Percentiles rank a stretch among this genome's conserved stretches.
These are phyloP conservation scores for Neofusicoccum umdonicola DNA, from an alignment of 2,329 filamentous ascomycete genomes.

Conservation along the genomic window DNA sequence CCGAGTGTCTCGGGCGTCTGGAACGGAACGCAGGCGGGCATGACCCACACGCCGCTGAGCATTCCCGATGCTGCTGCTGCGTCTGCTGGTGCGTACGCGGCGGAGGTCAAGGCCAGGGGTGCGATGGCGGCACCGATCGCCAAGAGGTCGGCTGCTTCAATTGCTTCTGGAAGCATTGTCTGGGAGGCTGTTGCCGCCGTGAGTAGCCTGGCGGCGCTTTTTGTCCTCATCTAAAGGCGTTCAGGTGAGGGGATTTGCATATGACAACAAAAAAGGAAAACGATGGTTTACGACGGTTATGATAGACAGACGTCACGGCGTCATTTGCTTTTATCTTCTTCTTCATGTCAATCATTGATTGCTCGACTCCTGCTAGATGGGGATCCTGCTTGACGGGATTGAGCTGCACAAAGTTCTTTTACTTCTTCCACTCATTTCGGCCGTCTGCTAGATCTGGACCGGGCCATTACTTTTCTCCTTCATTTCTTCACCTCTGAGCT, in stretches of 20 bases:
- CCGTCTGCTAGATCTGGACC: no score
- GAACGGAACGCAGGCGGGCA: background rate
- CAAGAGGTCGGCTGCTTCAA: background rate
- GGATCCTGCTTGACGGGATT: background rate
- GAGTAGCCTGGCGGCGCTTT: background rate
- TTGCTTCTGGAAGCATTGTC: background rate
- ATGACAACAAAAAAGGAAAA: background rate
- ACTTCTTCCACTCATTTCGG: no score
- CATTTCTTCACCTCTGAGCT: background rate
- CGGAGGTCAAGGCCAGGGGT: background rate
- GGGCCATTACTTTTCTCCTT: background rate
- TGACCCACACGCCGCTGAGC: background rate
- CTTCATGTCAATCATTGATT: background rate
- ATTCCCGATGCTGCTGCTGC: background rate
- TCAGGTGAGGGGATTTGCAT: background rate
- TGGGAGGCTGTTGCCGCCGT: background rate
- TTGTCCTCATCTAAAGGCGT: background rate
- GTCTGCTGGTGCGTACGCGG: background rate
- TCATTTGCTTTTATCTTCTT: background rate
- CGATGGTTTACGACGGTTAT: background rate
- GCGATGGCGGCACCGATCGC: background rate
- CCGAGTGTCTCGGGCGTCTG: background rate
- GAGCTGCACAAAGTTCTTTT: no score
- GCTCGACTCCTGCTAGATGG: background rate
- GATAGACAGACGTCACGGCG: background rate